Conservation (phyloP, 148 eudicot species). For the Fagopyrum tataricum region DNA sequence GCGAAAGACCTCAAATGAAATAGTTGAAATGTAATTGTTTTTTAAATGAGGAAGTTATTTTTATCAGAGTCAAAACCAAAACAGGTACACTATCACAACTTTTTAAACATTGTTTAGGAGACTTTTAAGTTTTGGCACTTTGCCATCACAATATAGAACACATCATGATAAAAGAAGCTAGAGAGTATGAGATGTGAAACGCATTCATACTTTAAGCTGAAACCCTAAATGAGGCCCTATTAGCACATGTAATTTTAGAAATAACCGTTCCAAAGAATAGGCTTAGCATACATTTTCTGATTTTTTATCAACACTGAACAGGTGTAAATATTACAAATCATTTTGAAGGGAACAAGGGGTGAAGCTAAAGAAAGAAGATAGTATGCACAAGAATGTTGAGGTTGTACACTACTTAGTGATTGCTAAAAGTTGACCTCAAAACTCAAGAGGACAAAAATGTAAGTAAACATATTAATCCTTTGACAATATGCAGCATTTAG, state of each 20-base stretch:
- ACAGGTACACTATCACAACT: background rate
- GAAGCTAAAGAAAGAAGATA: background rate
- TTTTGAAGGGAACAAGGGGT: background rate
- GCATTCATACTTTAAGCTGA: background rate
- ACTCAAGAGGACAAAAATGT: background rate
- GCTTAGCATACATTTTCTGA: background rate
- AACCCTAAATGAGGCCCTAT: background rate
- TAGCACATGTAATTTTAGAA: background rate
- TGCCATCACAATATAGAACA: background rate
- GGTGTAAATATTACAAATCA: background rate
- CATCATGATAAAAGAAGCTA: background rate
- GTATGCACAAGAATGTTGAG: background rate
- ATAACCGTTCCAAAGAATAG: background rate
- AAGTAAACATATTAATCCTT: background rate
- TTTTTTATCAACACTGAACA: background rate
- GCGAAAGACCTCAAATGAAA: too few relatives aligned
- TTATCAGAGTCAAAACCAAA: background rate
- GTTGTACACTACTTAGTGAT: background rate
- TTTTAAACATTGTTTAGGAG: background rate
- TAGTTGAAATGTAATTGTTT: too few relatives aligned
- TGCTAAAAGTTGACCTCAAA: background rate
- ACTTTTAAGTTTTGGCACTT: background rate
- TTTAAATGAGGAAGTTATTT: too few relatives aligned
- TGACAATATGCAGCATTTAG: background rate
- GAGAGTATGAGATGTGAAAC: background rate